These are phyloP conservation scores for Colletotrichum orbiculare DNA, from an alignment of 2,329 filamentous ascomycete genomes.

Conservation along the genomic window DNA sequence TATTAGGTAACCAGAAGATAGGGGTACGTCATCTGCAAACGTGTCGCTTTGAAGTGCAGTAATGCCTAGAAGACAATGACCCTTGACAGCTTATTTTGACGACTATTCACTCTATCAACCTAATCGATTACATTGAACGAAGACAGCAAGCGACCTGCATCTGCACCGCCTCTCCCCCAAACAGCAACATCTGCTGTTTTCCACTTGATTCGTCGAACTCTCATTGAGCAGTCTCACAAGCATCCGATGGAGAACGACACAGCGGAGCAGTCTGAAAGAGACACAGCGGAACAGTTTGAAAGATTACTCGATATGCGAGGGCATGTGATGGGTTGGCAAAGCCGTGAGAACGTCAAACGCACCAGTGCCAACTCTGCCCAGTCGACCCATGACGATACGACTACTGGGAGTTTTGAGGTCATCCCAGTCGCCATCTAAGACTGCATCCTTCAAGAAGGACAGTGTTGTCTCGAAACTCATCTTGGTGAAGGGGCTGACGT, in stretches of 20 bases:
- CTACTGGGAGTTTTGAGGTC: conserved; percentile 87
- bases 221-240: conserved; percentile 1
- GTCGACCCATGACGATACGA: conserved; percentile 86
- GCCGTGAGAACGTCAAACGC: conserved; percentile 86
- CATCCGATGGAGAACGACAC: not conserved
- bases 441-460: conserved; percentile 90
- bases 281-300: no score
- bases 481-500: conserved; percentile 93
- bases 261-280: not conserved
- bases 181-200: no score
- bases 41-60: no score
- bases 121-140: no score
- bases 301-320: conserved; percentile 27
- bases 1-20: no score
- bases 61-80: no score
- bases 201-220: no score
- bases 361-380: conserved; percentile 88
- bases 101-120: no score
- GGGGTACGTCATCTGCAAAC: no score
- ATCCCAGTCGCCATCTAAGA: conserved; percentile 90
- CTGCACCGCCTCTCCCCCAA: no score
- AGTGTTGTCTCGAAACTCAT: conserved; percentile 99
- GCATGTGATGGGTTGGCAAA: conserved; percentile 62
- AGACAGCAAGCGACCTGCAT: no score
- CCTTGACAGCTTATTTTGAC: no score